Evolutionary conservation across 139 green algal species (phyloP).

Genomic region (Chlorella sp.): DNA sequence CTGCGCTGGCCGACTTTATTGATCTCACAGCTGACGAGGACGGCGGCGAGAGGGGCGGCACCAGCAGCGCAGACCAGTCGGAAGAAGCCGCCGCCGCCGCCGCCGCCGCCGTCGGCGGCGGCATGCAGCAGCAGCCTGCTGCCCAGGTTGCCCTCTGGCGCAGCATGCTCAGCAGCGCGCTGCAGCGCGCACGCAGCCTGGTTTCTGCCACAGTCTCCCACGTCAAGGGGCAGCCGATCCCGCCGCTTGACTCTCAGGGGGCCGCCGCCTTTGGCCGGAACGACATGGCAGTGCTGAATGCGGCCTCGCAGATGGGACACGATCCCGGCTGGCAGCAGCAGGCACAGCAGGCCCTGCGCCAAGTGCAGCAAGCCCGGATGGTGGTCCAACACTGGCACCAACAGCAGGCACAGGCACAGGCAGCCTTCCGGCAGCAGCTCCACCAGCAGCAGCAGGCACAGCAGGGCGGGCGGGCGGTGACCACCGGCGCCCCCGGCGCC

Average conservation of each 20-base stretch:
- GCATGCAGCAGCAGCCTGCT: neutral
- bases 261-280: too few relatives aligned
- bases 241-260: too few relatives aligned
- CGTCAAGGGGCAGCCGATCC: neutral
- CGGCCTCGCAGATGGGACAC: neutral
- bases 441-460: neutral
- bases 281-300: neutral
- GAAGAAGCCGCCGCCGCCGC: neutral
- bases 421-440: neutral
- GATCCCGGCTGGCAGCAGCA: neutral
- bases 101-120: neutral
- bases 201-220: too few relatives aligned
- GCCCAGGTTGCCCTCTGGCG: neutral
- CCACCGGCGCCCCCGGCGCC: too few relatives aligned
- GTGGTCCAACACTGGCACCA: neutral
- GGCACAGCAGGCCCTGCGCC: neutral
- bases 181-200: neutral
- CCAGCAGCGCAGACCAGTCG: neutral
- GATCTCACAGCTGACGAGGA: constrained; percentile 4
- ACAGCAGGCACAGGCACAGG: neutral
- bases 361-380: neutral
- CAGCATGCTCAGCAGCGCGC: neutral
- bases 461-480: neutral
- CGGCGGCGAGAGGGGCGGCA: neutral
- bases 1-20: neutral